Evolutionary conservation across 2,329 filamentous ascomycete genomes (phyloP).

Genomic region (Pestalotiopsis sp.): DNA sequence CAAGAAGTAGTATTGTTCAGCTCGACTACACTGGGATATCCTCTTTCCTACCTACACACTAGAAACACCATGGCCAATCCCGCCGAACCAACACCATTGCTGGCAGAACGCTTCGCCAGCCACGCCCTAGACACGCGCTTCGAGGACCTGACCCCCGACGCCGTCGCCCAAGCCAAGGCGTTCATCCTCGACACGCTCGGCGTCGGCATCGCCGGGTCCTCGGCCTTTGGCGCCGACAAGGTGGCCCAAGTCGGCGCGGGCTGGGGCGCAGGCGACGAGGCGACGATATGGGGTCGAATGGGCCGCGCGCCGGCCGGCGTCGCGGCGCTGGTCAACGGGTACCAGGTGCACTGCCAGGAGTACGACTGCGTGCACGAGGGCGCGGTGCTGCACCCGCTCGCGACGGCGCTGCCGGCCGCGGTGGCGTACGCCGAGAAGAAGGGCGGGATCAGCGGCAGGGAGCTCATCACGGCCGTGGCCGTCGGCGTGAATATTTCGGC

Average conservation of each 20-base stretch:
- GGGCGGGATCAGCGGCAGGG: conserved; percentile 9
- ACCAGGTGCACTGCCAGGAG: conserved; percentile 16
- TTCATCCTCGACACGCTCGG: conserved; percentile 16
- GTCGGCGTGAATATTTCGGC: conserved; percentile 16
- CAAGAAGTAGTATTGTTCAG: neutral
- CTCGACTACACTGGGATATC: neutral
- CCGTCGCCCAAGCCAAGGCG: conserved; percentile 14
- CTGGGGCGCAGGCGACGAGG: conserved; percentile 3
- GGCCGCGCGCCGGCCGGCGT: conserved; percentile 10
- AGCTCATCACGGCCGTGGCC: conserved; percentile 14
- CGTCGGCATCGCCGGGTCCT: conserved; percentile 16
- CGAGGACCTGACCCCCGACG: conserved; percentile 14
- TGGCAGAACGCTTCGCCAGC: conserved; percentile 14
- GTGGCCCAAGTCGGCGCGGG: neutral
- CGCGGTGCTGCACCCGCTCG: conserved; percentile 14
- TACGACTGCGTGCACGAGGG: conserved; percentile 17
- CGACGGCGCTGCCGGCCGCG: conserved; percentile 12
- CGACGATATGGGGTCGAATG: conserved; percentile 10
- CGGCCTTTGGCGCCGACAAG: conserved; percentile 12
- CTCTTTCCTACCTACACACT: neutral
- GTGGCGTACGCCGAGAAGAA: conserved; percentile 12
- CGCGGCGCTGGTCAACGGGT: conserved; percentile 12
- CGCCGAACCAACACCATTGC: neutral
- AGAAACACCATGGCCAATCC: conserved; percentile 1
- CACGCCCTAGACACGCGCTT: conserved; percentile 12